Conservation (phyloP, 2,329 filamentous ascomycete species). For the Monilinia fructicola region DNA sequence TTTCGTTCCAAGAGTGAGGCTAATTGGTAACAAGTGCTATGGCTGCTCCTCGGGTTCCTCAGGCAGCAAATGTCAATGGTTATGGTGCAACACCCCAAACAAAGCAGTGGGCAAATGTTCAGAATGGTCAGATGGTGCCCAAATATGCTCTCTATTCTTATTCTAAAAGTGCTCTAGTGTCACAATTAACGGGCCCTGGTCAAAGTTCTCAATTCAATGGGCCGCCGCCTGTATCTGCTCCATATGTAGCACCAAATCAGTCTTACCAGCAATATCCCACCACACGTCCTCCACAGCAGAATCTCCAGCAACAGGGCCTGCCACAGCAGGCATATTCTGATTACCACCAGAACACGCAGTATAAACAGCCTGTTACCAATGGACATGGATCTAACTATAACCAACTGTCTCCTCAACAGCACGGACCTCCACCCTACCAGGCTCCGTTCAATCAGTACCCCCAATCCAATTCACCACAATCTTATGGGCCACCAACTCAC, state of each 20-base stretch:
- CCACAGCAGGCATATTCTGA: slow-evolving; percentile 28
- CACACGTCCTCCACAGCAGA: slow-evolving; percentile 29
- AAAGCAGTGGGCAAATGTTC: slow-evolving; percentile 25
- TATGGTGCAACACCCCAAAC: slow-evolving; percentile 14
- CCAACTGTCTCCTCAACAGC: slow-evolving; percentile 25
- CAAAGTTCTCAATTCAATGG: slow-evolving; percentile 18
- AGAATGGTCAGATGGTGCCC: slow-evolving; percentile 20
- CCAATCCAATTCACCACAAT: slow-evolving; percentile 29
- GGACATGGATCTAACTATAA: slow-evolving; percentile 24
- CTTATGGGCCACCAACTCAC: slow-evolving; percentile 27
- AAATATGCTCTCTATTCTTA: slow-evolving; percentile 23
- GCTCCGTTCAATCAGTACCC: slow-evolving; percentile 29
- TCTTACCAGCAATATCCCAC: slow-evolving; percentile 34
- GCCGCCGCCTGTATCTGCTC: slow-evolving; percentile 4
- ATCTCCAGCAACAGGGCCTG: slow-evolving; percentile 26
- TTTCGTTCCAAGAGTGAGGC: slow-evolving; percentile 1
- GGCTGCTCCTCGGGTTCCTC: slow-evolving; percentile 7
- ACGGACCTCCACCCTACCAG: slow-evolving; percentile 29
- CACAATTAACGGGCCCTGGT: slow-evolving; percentile 14
- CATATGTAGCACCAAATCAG: slow-evolving; percentile 27
- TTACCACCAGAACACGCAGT: slow-evolving; percentile 34
- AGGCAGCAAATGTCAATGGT: slow-evolving; percentile 12
- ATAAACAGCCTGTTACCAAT: slow-evolving; percentile 25
- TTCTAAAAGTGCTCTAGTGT: slow-evolving; percentile 2
- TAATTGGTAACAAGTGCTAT: slow-evolving; percentile 24